Percentiles rank a stretch among this genome's conserved stretches.
Conservation (phyloP, 306 rosid genomes). For the Rosa persica region DNA sequence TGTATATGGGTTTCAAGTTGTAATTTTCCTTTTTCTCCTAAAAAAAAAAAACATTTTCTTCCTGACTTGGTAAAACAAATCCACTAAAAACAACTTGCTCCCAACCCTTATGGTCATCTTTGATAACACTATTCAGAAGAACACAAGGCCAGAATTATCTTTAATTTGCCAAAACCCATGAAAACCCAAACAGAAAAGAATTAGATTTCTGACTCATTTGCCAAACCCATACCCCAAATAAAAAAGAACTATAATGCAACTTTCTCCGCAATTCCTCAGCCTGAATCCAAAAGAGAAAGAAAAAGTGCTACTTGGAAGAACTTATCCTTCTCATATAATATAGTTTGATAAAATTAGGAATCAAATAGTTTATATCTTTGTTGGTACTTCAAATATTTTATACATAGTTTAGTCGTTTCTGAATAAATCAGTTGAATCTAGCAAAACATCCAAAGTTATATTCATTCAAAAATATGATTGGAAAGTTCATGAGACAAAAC, state of each 20-base stretch:
- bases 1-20: too few species aligned
- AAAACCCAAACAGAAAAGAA: not conserved
- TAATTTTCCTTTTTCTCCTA: too few species aligned
- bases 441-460: not conserved
- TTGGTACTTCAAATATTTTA: not conserved
- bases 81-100: not conserved
- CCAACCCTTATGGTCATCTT: not conserved
- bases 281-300: not conserved
- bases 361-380: not conserved
- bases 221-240: not conserved
- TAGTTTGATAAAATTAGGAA: not conserved
- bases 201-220: not conserved
- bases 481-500: not conserved
- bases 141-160: not conserved
- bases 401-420: not conserved
- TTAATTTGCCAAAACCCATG: not conserved
- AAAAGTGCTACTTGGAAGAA: not conserved
- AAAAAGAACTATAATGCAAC: not conserved
- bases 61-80: not conserved
- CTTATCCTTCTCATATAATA: not conserved
- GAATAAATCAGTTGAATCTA: not conserved
- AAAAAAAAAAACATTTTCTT: not conserved
- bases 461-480: not conserved
- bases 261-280: not conserved
- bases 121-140: slow-evolving; percentile 1